Evolutionary conservation across 1,284 basidiomycete species (phyloP).

Genomic region (Cryptococcus sp.): DNA sequence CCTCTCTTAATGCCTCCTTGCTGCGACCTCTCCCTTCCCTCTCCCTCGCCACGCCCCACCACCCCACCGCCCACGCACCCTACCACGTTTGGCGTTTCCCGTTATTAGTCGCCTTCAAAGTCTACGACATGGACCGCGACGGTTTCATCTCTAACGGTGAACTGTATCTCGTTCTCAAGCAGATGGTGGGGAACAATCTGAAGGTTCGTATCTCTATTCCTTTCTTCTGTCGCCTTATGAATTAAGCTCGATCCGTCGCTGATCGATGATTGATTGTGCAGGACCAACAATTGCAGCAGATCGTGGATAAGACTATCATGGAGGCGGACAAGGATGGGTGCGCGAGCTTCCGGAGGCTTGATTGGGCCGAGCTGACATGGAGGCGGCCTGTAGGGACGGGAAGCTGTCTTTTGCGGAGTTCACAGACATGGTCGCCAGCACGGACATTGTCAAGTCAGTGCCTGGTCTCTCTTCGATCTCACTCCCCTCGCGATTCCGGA

Average conservation of each 20-base stretch:
- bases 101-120: constrained; percentile 85
- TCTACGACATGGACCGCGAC: constrained; percentile 97
- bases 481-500: background rate
- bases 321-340: constrained; percentile 92
- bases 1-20: background rate
- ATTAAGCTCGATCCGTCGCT: background rate
- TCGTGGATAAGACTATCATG: constrained; percentile 99
- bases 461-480: background rate
- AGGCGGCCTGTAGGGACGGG: constrained; percentile 62
- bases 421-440: constrained; percentile 92
- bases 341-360: constrained; percentile 13
- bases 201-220: constrained; percentile 60
- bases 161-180: constrained; percentile 95
- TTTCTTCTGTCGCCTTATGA: too few species aligned
- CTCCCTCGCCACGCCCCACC: background rate
- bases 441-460: constrained; percentile 55
- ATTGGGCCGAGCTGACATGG: constrained; percentile 1
- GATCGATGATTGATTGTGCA: constrained; percentile 35
- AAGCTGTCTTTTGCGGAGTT: constrained; percentile 98
- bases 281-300: constrained; percentile 99
- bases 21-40: background rate
- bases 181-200: constrained; percentile 99
- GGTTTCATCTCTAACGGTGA: constrained; percentile 99
- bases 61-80: background rate
- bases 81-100: too few species aligned